These are phyloP conservation scores for Pelagophyceae sp. DNA, from an alignment of 352 stramenopile genomes.

Conservation along the genomic window DNA sequence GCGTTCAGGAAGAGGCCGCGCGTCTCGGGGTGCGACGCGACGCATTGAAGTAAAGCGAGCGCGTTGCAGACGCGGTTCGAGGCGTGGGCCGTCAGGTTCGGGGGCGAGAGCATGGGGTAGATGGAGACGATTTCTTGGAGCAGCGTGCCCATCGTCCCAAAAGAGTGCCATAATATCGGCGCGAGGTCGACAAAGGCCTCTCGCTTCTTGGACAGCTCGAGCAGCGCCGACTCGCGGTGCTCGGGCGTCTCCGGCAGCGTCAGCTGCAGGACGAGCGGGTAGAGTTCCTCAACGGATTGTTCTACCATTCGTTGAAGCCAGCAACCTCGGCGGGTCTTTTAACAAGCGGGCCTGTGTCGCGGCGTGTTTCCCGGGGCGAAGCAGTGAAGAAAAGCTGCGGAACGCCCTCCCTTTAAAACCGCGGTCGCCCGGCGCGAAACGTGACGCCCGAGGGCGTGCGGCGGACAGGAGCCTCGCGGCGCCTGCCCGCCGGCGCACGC, in stretches of 20 bases:
- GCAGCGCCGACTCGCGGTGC: conserved; percentile 85
- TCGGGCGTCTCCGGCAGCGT: conserved; percentile 64
- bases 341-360: background rate
- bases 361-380: background rate
- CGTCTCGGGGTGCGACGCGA: conserved; percentile 93
- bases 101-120: conserved; percentile 90
- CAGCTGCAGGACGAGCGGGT: conserved; percentile 81
- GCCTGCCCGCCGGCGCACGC: background rate
- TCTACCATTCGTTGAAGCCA: background rate
- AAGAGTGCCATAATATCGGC: conserved; percentile 95
- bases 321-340: too few relatives aligned
- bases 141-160: conserved; percentile 87
- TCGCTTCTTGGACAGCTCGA: conserved; percentile 96
- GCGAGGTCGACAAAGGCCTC: conserved; percentile 93
- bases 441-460: background rate
- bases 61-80: conserved; percentile 97
- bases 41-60: conserved; percentile 92
- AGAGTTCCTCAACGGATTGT: conserved; percentile 21
- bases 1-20: conserved; percentile 91
- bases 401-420: background rate
- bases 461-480: background rate
- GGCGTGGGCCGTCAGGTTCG: conserved; percentile 88
- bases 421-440: background rate
- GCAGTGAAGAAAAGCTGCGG: background rate
- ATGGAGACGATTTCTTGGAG: conserved; percentile 98